Evolutionary conservation across 2,329 filamentous ascomycete species (phyloP).

Genomic region (Monosporascus sp.): DNA sequence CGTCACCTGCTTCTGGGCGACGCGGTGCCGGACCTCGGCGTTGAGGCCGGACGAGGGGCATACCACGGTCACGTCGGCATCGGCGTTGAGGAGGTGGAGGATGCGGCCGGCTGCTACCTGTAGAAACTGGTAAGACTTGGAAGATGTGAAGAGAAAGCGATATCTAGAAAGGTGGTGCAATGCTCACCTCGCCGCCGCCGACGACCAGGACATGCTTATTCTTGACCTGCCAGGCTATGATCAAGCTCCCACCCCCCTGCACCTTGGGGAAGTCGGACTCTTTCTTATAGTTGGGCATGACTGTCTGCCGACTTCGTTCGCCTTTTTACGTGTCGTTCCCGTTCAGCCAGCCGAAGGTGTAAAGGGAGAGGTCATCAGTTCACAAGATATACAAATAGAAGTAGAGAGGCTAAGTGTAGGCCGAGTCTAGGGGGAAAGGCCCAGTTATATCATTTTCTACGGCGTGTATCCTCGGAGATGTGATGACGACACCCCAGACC

Average conservation of each 20-base stretch:
- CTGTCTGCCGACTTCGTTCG: conserved; percentile 1
- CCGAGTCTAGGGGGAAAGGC: too few species aligned
- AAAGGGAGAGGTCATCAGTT: not conserved
- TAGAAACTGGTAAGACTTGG: conserved; percentile 8
- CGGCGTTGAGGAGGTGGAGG: conserved; percentile 84
- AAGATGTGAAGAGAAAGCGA: not conserved
- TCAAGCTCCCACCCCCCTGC: conserved; percentile 85
- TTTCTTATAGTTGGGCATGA: conserved; percentile 10
- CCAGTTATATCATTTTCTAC: too few species aligned
- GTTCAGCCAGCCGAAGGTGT: not conserved
- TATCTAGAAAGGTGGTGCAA: too few species aligned
- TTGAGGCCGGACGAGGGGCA: conserved; percentile 77
- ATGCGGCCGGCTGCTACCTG: conserved; percentile 95
- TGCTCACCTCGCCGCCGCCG: conserved; percentile 82
- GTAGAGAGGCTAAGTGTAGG: too few species aligned
- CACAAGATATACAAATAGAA: not conserved
- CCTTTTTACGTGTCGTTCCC: not conserved
- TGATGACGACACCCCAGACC: too few species aligned
- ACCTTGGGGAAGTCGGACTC: conserved; percentile 64
- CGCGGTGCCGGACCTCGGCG: conserved; percentile 78
- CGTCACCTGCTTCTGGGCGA: conserved; percentile 68
- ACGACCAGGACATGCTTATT: conserved; percentile 87
- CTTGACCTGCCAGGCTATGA: conserved; percentile 92
- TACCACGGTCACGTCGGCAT: conserved; percentile 83
- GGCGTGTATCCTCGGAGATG: too few species aligned